Base-by-base conservation (phyloP, 2,329 filamentous ascomycete species). In the Apiospora pterosperma region DNA sequence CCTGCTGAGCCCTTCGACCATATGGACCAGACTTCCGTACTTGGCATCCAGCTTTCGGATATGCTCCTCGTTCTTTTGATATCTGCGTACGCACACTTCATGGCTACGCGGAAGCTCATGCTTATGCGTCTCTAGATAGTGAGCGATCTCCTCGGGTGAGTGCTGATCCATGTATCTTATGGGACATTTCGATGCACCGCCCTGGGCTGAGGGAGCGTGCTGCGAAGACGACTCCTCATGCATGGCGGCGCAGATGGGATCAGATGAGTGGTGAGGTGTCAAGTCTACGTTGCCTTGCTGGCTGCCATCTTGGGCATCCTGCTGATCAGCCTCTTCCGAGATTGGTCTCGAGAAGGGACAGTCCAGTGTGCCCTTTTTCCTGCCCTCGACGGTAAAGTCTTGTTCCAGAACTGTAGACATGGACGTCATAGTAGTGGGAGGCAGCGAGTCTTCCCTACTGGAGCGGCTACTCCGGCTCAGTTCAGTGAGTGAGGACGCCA, bases 61-160 rank as follows among this genome's bases (percentile, higher is more conserved):
- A 73, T 94, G 92, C 68, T 91, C 87, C 71, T 95, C 90, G 73
- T 94, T 95, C 76, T 88, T 90, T 78, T 97, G 92, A 75, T 97
- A 97, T 64, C 94, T 88, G 73, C 92, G 90, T 66, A 98, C 89
- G 76, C 95, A 98, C 55, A 97, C 87, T 75, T 96, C 93, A 78
- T 98, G 95, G 75, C 93, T 97, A 71, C 95, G 88, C 11, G 95
- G 95, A 63, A 98, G 86, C 76, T 97, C 92, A 78, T 98, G 94
- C 77, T 97, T 97, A 80, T 97, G 94, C 62, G 90, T 93, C 76
- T 97, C 92, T 73, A 98, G 93, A 76, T 97, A 98, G 73, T 91
- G 88, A 16, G 95, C 95, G 67, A 98, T 90, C 75, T 97, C 94
- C 79, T 97, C 92, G 2, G 95, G 92, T 2, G 93, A 93, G 74